phyloP scores from a whole-genome alignment of 768 basidiomycete genomes.

The Kwoniella botswanensis region DNA sequence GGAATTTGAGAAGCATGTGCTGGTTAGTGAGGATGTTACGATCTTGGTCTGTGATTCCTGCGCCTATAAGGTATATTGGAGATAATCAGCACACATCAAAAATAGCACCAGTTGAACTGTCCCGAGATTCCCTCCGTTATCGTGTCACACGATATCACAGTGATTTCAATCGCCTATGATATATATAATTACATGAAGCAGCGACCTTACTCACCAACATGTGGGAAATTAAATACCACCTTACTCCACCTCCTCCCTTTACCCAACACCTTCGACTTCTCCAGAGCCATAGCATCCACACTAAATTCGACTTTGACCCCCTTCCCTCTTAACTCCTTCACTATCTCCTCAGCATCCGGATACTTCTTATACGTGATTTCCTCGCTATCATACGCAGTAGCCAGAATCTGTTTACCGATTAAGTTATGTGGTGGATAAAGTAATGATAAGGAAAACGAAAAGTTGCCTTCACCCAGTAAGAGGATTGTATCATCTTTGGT shows the following conservation, averaged over 20 bases:
- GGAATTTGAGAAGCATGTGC: conserved; percentile 75
- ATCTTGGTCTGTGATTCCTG: conserved; percentile 88
- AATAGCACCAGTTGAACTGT: too few species aligned
- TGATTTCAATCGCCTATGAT: too few species aligned
- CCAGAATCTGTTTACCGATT: conserved; percentile 72
- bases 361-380: conserved; percentile 80
- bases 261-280: conserved; percentile 64
- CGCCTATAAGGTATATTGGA: conserved; percentile 47
- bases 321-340: conserved; percentile 64
- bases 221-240: conserved; percentile 95
- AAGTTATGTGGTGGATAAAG: conserved; percentile 64
- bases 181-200: too few species aligned
- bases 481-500: conserved; percentile 57
- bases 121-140: too few species aligned
- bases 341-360: conserved; percentile 67
- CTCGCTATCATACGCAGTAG: conserved; percentile 84
- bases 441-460: conserved; percentile 84
- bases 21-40: conserved; percentile 92
- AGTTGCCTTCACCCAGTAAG: conserved; percentile 89
- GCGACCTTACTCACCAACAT: conserved; percentile 70
- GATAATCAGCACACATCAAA: too few species aligned
- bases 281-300: conserved; percentile 81
- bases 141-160: too few species aligned
- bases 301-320: conserved; percentile 77
- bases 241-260: conserved; percentile 67